Conservation (phyloP, 345 rosid species). For the Excoecaria agallocha region DNA sequence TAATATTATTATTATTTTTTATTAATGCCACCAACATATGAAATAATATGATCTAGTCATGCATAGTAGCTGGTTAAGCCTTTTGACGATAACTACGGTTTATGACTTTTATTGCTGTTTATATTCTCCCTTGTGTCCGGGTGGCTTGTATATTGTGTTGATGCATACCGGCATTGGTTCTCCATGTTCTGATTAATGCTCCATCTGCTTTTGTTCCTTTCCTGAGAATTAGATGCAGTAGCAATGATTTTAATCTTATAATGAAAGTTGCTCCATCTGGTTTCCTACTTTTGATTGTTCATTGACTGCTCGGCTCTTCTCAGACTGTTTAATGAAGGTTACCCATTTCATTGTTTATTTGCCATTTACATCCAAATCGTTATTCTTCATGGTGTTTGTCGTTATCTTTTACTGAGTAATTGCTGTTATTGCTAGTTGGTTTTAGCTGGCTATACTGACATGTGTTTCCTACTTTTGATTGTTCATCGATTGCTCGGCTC, state of each 20-base stretch:
- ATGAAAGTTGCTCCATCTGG: slow-evolving; percentile 7
- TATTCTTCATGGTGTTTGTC: neutral
- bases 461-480: too few relatives aligned
- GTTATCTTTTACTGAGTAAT: neutral
- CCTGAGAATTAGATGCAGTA: neutral
- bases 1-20: neutral
- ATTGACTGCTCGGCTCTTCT: slow-evolving; percentile 15
- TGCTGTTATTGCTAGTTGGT: neutral
- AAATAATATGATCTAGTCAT: neutral
- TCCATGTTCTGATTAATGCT: neutral
- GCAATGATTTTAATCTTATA: neutral
- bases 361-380: neutral
- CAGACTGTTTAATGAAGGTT: neutral
- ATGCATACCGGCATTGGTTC: neutral
- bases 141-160: neutral
- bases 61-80: neutral
- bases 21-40: neutral
- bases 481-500: slow-evolving; percentile 8
- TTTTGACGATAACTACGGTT: neutral
- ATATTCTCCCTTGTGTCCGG: neutral
- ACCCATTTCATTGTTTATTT: neutral
- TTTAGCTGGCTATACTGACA: neutral
- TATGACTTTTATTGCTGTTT: neutral
- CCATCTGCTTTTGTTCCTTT: neutral
- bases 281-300: slow-evolving; percentile 15